Evolutionary conservation across 495 filamentous ascomycete genomes (phyloP), one percentile per base, ranked within the genome.

Genomic region (Penicillium arizonense): DNA sequence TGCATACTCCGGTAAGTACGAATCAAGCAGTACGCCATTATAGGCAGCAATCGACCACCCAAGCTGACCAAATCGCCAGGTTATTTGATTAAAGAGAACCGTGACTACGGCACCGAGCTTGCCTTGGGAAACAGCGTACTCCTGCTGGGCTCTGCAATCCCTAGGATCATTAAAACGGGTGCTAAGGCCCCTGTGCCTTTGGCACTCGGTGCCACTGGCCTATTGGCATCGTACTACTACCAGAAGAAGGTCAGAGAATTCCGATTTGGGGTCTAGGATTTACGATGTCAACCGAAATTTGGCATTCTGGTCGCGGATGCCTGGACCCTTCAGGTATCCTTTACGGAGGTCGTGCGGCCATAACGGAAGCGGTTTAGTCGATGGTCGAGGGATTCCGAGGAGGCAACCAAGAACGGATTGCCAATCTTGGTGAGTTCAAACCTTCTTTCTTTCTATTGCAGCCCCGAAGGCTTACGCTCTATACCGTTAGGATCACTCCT

Each of bases 51-150:
- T 30, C 7, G 5, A 33, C 23, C 5, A 21, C 8, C 43, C 18
- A 3, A 20, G 13, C 43, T 45, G 26, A 45, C 43, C 30, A 18
- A 13, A 52, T 50, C 12, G 12, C 35, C 40, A 61, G 58, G 58
- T 20, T 56, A 56, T 32, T 42, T 61, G 35, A 53, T 61, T 42
- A 61, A 61, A 13, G 44, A 61, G 28, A 61, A 61, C 50, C 53
- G 54, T 41, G 58, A 61, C 50, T 61, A 56, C 46, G 58, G 58
- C 40, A 53, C 58, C 13, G 58, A 61, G 38, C 58, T 61, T 11
- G 58, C 58, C 36, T 32, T 61, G 20, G 43, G 43, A 33, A 45
- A 45, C 30, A 45, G 43, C n/a, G 18, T 45, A 9, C 43, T 65
- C 16, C 50, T 60, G 23, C 53, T 60, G 4, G 52, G 56, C 4